phyloP scores from a whole-genome alignment of 805 yeast genomes.

The Wickerhamiella occidentalis region DNA sequence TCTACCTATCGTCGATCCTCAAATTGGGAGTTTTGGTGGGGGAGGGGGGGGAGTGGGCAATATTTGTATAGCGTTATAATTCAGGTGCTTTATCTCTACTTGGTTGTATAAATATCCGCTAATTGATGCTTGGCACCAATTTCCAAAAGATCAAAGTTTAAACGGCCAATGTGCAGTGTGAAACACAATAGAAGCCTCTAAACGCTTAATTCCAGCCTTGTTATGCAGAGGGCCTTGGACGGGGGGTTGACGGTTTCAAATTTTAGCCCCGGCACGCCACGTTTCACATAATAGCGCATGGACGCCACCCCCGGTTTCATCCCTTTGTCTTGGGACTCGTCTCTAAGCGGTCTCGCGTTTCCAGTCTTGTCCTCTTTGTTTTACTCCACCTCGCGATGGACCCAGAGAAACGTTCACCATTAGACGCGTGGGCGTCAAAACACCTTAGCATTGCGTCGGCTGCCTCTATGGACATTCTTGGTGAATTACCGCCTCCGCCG shows the following conservation, averaged over 20 bases:
- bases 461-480: background rate
- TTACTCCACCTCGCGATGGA: background rate
- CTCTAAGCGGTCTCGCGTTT: background rate
- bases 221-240: no score
- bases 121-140: no score
- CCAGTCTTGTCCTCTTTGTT: background rate
- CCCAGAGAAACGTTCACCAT: constrained; percentile 6
- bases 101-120: no score
- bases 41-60: background rate
- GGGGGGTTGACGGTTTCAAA: background rate
- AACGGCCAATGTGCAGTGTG: no score
- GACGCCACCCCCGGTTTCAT: constrained; percentile 4
- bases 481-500: constrained; percentile 5
- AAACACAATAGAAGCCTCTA: no score
- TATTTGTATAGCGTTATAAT: no score
- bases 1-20: background rate
- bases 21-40: background rate
- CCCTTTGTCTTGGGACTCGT: background rate
- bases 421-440: constrained; percentile 10
- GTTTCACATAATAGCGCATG: background rate
- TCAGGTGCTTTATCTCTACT: no score
- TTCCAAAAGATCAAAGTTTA: no score
- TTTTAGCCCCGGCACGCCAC: background rate
- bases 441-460: constrained; percentile 8
- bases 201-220: no score